phyloP scores from a whole-genome alignment of 768 basidiomycete genomes.

The Podaxis sp. region DNA sequence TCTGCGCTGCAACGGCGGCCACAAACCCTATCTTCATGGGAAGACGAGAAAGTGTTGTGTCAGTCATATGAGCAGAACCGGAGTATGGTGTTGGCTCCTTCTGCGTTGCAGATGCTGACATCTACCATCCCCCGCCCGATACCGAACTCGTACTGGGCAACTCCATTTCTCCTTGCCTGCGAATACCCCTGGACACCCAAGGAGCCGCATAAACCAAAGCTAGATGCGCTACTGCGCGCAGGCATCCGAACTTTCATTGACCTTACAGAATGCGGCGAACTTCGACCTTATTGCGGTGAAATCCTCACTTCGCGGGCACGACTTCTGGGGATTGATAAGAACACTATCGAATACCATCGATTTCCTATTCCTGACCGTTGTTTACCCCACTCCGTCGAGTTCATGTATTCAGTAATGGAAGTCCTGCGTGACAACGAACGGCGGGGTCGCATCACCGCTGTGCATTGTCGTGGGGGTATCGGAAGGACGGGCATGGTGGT shows the following conservation, averaged over 20 bases:
- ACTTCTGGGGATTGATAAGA: constrained; percentile 49
- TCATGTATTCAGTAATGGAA: constrained; percentile 54
- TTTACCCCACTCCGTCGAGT: constrained; percentile 54
- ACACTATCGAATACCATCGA: constrained; percentile 66
- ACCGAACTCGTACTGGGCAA: constrained; percentile 87
- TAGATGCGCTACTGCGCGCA: constrained; percentile 65
- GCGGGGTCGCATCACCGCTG: constrained; percentile 59
- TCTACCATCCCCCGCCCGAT: constrained; percentile 47
- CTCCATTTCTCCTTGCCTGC: constrained; percentile 66
- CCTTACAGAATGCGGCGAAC: constrained; percentile 78
- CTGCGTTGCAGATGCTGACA: constrained; percentile 9
- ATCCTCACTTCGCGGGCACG: constrained; percentile 48
- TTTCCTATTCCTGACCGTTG: constrained; percentile 76
- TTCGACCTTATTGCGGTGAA: constrained; percentile 53
- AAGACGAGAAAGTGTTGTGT: not conserved
- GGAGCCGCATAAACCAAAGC: constrained; percentile 54
- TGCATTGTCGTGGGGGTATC: constrained; percentile 79
- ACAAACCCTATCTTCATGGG: not conserved
- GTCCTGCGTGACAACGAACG: constrained; percentile 57
- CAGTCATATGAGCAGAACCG: not conserved
- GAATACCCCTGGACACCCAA: constrained; percentile 77
- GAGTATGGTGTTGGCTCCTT: not conserved
- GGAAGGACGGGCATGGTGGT: constrained; percentile 61
- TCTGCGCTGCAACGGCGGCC: not conserved
- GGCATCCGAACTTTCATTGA: constrained; percentile 82